These are phyloP conservation scores for Phylloporus sp. DNA, from an alignment of 768 basidiomycete genomes.

Conservation along the genomic window DNA sequence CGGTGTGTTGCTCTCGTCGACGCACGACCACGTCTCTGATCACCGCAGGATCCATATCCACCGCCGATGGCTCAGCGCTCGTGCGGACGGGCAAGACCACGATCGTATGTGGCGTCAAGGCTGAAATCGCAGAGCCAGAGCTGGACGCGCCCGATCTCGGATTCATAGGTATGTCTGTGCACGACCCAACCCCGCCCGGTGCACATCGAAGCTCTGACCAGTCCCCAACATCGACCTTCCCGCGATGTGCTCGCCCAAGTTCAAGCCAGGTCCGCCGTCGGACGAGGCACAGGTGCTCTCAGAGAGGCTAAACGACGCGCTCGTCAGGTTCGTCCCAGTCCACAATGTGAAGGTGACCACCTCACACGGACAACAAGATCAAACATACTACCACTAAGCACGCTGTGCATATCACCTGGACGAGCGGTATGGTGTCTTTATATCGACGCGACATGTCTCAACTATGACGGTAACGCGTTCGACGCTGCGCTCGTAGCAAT, in stretches of 20 bases:
- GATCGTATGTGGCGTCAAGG: constrained; percentile 93
- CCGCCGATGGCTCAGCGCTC: constrained; percentile 89
- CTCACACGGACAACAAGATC: constrained; percentile 45
- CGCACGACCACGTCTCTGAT: not conserved
- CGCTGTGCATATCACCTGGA: constrained; percentile 75
- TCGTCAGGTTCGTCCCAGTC: constrained; percentile 54
- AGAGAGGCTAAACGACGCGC: constrained; percentile 71
- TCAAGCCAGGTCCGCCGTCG: constrained; percentile 92
- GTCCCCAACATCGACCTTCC: constrained; percentile 96
- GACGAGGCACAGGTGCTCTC: constrained; percentile 94
- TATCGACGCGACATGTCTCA: constrained; percentile 91
- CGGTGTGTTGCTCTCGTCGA: constrained; percentile 50
- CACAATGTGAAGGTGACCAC: not conserved
- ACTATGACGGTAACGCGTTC: constrained; percentile 94
- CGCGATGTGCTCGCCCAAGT: constrained; percentile 87
- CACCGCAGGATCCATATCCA: constrained; percentile 80
- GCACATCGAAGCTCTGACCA: constrained; percentile 22
- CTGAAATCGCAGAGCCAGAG: constrained; percentile 90
- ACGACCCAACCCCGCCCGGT: not conserved
- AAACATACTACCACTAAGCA: constrained; percentile 55
- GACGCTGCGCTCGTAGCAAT: constrained; percentile 88
- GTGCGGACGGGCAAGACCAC: constrained; percentile 92
- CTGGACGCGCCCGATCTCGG: constrained; percentile 70
- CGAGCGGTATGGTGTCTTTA: constrained; percentile 93
- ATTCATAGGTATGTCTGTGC: constrained; percentile 63